Conservation (phyloP, 495 filamentous ascomycete genomes). For the Chaetomium tenue region DNA sequence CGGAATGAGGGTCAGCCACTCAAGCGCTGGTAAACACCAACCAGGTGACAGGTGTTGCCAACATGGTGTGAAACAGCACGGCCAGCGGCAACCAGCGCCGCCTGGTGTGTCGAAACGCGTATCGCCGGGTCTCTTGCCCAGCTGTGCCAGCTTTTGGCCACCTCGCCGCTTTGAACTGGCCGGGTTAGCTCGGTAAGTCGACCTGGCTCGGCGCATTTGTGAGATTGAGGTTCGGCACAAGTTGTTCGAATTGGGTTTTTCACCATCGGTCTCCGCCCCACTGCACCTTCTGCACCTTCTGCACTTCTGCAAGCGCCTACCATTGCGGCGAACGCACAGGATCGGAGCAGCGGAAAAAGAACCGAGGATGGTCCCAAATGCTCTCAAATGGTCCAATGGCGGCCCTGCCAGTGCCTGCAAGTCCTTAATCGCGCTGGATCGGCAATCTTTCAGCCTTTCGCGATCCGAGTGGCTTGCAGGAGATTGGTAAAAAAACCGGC, state of each 20-base stretch:
- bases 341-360: neutral
- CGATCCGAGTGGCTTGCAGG: neutral
- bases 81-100: neutral
- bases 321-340: neutral
- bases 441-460: neutral
- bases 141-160: no score
- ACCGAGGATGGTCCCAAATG: neutral
- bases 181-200: no score
- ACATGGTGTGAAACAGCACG: conserved; percentile 12
- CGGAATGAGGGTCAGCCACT: neutral
- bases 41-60: neutral
- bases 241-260: neutral
- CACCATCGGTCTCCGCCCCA: neutral
- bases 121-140: neutral
- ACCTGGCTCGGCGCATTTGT: no score
- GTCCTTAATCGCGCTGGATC: neutral
- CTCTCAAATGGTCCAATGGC: neutral
- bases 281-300: no score
- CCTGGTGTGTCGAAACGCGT: neutral
- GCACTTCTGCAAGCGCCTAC: neutral
- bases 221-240: no score
- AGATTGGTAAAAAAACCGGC: neutral
- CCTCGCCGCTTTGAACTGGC: no score
- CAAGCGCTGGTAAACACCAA: neutral
- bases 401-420: neutral